phyloP scores from a whole-genome alignment of 768 basidiomycete species.

The Pisolithus tinctorius region DNA sequence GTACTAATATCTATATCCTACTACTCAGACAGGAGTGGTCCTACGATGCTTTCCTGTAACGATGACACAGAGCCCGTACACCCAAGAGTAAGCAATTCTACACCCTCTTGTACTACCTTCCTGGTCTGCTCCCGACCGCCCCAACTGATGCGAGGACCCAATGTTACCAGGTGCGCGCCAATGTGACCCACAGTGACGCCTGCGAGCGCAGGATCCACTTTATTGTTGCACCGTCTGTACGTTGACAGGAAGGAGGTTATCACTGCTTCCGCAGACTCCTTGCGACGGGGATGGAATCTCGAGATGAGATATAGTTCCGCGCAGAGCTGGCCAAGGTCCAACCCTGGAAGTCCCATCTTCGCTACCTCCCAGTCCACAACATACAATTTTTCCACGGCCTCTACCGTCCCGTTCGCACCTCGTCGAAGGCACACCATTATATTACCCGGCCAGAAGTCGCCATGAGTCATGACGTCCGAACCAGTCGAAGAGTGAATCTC shows the following conservation, averaged over 20 bases:
- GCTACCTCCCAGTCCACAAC: constrained; percentile 64
- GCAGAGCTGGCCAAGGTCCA: constrained; percentile 60
- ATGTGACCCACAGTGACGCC: constrained; percentile 38
- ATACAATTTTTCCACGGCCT: constrained; percentile 33
- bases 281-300: constrained; percentile 38
- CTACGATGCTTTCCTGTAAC: constrained; percentile 26
- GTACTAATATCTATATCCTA: background rate
- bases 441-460: constrained; percentile 74
- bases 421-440: constrained; percentile 39
- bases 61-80: constrained; percentile 19
- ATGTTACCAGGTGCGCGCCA: constrained; percentile 49
- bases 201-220: constrained; percentile 23
- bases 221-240: constrained; percentile 30
- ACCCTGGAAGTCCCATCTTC: constrained; percentile 48
- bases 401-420: constrained; percentile 17
- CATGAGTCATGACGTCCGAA: constrained; percentile 31
- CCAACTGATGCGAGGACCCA: constrained; percentile 47
- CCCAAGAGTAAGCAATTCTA: constrained; percentile 35
- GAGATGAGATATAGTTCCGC: constrained; percentile 51
- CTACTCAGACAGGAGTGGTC: constrained; percentile 12
- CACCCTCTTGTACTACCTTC: constrained; percentile 44
- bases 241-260: constrained; percentile 39
- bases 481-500: constrained; percentile 25
- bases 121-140: constrained; percentile 40
- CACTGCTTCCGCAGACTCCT: constrained; percentile 29